Evolutionary conservation across 2,329 filamentous ascomycete genomes (phyloP).

Genomic region (Canariomyces notabilis): DNA sequence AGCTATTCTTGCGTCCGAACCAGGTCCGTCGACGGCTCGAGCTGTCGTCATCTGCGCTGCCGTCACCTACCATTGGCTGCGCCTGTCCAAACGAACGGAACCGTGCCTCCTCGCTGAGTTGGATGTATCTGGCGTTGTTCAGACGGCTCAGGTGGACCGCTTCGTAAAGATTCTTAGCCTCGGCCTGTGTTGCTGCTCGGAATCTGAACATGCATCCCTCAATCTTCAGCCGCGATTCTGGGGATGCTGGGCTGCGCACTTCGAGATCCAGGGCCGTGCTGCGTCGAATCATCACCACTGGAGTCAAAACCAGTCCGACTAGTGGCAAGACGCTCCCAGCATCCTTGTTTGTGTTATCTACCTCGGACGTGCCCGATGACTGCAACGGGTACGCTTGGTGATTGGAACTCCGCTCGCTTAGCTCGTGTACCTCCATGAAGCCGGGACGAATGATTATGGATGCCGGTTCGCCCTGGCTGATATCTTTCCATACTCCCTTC

Average conservation of each 20-base stretch:
- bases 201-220: slow-evolving; percentile 80
- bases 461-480: slow-evolving; percentile 46
- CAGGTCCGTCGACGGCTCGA: slow-evolving; percentile 49
- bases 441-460: slow-evolving; percentile 54
- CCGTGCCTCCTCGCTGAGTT: slow-evolving; percentile 59
- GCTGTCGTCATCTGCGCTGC: slow-evolving; percentile 35
- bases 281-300: slow-evolving; percentile 81
- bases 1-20: slow-evolving; percentile 61
- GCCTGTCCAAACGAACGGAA: slow-evolving; percentile 67
- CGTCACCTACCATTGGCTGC: slow-evolving; percentile 44
- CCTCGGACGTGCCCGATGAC: slow-evolving; percentile 31
- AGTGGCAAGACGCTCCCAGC: slow-evolving; percentile 41
- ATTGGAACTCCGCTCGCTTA: slow-evolving; percentile 33
- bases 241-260: slow-evolving; percentile 78
- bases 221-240: slow-evolving; percentile 62
- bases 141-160: slow-evolving; percentile 85
- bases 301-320: slow-evolving; percentile 78
- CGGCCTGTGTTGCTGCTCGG: slow-evolving; percentile 68
- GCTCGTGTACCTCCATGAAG: slow-evolving; percentile 52
- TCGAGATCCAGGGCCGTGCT: slow-evolving; percentile 92
- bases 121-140: slow-evolving; percentile 84
- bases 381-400: slow-evolving; percentile 29
- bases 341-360: slow-evolving; percentile 29
- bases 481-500: slow-evolving; percentile 55
- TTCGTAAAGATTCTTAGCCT: slow-evolving; percentile 77